Evolutionary conservation across 768 basidiomycete species (phyloP).

Genomic region (Mrakia blollopis): DNA sequence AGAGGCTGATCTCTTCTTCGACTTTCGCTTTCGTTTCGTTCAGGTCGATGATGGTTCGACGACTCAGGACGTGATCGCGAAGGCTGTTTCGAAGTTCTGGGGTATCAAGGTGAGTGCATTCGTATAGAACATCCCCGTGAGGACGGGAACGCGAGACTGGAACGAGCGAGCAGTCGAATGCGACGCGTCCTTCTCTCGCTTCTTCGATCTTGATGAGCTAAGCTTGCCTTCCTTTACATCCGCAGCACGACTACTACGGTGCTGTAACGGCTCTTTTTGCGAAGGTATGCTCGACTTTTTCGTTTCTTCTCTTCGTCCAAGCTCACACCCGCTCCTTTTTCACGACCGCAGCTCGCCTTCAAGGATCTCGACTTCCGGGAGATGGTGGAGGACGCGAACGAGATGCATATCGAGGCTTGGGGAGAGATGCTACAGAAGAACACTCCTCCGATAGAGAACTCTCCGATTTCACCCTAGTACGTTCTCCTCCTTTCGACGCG

Average conservation of each 20-base stretch:
- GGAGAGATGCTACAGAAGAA: slow-evolving; percentile 70
- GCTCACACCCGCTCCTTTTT: too few species aligned
- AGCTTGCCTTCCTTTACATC: background rate
- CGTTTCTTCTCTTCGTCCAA: too few species aligned
- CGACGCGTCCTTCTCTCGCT: background rate
- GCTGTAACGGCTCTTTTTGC: slow-evolving; percentile 22
- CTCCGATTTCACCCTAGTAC: slow-evolving; percentile 73
- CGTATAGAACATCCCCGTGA: too few species aligned
- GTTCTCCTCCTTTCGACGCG: slow-evolving; percentile 43
- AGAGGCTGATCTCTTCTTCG: background rate
- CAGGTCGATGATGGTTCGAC: slow-evolving; percentile 4
- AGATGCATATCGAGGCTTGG: slow-evolving; percentile 53
- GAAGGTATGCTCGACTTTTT: background rate
- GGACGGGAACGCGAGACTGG: too few species aligned
- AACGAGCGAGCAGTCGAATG: too few species aligned
- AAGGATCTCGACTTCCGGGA: slow-evolving; percentile 19
- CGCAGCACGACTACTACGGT: slow-evolving; percentile 28
- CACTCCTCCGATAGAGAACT: slow-evolving; percentile 64
- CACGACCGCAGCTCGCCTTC: slow-evolving; percentile 2
- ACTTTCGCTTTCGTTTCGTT: background rate
- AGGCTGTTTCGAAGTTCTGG: slow-evolving; percentile 16
- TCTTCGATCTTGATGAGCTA: background rate
- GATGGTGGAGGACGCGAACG: slow-evolving; percentile 28
- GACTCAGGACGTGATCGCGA: slow-evolving; percentile 28
- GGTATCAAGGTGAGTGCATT: slow-evolving; percentile 9